Percentiles rank a stretch among this genome's conserved stretches.
phyloP scores from a whole-genome alignment of 1,284 basidiomycete genomes.

The Trichosporon sp. region DNA sequence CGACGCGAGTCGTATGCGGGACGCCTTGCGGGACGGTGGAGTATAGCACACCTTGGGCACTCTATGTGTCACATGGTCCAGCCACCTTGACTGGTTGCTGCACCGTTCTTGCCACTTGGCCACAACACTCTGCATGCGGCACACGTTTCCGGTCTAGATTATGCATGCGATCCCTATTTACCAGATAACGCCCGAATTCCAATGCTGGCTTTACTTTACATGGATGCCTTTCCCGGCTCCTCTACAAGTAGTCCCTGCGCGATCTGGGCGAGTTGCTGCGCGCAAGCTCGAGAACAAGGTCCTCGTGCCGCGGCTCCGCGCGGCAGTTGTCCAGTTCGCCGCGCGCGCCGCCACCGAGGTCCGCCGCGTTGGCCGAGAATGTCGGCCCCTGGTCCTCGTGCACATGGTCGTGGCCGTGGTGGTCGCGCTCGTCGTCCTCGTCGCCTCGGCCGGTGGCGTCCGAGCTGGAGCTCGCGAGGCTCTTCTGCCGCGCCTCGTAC shows the following conservation, averaged over 20 bases:
- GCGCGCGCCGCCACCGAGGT: neutral
- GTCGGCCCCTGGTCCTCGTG: neutral
- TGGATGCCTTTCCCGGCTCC: neutral
- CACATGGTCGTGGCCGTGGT: neutral
- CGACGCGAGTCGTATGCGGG: no score
- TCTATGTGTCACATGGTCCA: no score
- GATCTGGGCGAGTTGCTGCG: neutral
- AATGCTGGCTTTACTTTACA: neutral
- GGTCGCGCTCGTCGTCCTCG: neutral
- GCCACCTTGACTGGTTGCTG: no score
- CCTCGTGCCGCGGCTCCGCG: neutral
- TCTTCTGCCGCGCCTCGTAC: neutral
- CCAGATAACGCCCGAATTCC: neutral
- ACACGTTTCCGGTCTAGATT: no score
- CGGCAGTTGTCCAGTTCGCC: neutral
- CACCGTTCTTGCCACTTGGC: no score
- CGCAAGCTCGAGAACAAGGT: neutral
- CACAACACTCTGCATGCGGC: no score
- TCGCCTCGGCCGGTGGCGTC: neutral
- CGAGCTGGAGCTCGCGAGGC: neutral
- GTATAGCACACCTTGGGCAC: no score
- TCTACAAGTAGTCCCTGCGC: neutral
- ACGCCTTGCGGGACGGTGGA: no score
- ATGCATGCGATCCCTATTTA: neutral
- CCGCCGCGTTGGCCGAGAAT: constrained; percentile 1